phyloP scores from a whole-genome alignment of 768 basidiomycete genomes.

The Dendrothele bispora region DNA sequence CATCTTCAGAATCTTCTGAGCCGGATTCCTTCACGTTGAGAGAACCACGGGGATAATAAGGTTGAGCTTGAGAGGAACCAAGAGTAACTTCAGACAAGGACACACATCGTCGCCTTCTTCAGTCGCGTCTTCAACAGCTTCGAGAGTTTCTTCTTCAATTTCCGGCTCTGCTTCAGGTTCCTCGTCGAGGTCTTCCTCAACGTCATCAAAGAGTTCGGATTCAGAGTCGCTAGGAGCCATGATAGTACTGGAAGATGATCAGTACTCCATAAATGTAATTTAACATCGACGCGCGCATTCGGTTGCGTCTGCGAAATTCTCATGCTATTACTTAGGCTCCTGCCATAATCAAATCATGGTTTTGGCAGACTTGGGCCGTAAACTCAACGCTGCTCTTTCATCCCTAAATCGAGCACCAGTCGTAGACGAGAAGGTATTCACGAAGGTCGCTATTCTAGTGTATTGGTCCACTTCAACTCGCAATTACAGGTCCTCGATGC shows the following conservation, averaged over 20 bases:
- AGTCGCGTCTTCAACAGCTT: slow-evolving; percentile 57
- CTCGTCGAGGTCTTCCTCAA: slow-evolving; percentile 55
- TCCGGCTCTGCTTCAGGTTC: slow-evolving; percentile 47
- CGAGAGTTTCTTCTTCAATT: slow-evolving; percentile 61
- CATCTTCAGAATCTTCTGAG: slow-evolving; percentile 36
- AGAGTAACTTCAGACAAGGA: slow-evolving; percentile 12
- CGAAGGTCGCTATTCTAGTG: neutral
- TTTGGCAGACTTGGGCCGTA: slow-evolving; percentile 90
- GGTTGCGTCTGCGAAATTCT: neutral
- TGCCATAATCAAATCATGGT: slow-evolving; percentile 64
- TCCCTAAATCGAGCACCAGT: slow-evolving; percentile 84
- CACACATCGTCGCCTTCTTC: slow-evolving; percentile 72
- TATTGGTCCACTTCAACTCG: slow-evolving; percentile 6
- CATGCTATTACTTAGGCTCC: neutral
- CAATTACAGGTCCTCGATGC: slow-evolving; percentile 81
- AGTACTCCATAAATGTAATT: neutral
- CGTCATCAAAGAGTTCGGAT: slow-evolving; percentile 53
- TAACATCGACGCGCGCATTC: neutral
- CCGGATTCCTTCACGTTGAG: slow-evolving; percentile 46
- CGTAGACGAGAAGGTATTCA: slow-evolving; percentile 85
- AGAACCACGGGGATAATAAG: slow-evolving; percentile 3
- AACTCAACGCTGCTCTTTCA: slow-evolving; percentile 90
- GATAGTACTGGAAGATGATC: slow-evolving; percentile 5
- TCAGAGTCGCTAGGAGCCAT: slow-evolving; percentile 65
- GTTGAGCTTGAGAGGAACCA: slow-evolving; percentile 6